Percentiles rank a stretch among this genome's conserved stretches.
phyloP scores from a whole-genome alignment of 2,329 filamentous ascomycete genomes.

The Exophiala calicioides region DNA sequence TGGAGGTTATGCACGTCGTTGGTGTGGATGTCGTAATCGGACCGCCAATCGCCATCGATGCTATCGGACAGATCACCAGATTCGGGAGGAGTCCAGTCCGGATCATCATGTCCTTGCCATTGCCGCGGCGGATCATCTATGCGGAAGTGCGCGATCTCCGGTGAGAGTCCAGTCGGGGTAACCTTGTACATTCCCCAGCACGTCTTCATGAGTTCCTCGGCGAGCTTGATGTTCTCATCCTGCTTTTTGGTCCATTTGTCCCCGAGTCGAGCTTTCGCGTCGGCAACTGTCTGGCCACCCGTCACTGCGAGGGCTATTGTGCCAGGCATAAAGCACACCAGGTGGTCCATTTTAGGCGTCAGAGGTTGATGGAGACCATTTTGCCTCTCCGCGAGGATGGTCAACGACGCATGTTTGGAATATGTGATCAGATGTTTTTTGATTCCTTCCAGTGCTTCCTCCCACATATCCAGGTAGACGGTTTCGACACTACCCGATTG shows the following conservation, averaged over 20 bases:
- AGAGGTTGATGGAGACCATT: constrained; percentile 66
- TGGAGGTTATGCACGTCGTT: constrained; percentile 92
- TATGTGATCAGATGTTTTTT: constrained; percentile 93
- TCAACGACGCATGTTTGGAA: constrained; percentile 74
- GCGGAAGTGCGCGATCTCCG: constrained; percentile 91
- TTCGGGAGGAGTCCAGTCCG: constrained; percentile 56
- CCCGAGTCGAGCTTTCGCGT: constrained; percentile 60
- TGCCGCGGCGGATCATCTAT: constrained; percentile 66
- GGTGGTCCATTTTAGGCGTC: constrained; percentile 93
- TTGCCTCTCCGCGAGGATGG: constrained; percentile 86
- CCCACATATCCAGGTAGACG: constrained; percentile 90
- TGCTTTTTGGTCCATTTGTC: constrained; percentile 70
- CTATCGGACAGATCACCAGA: constrained; percentile 42
- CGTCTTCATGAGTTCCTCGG: constrained; percentile 88
- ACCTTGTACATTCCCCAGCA: constrained; percentile 97
- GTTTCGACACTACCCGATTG: constrained; percentile 86
- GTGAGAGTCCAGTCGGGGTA: constrained; percentile 86
- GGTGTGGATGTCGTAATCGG: constrained; percentile 77
- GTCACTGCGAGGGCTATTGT: constrained; percentile 90
- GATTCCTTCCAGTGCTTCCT: constrained; percentile 78
- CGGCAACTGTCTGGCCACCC: constrained; percentile 70
- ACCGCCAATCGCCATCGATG: constrained; percentile 65
- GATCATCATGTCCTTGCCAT: constrained; percentile 26
- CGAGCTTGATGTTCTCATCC: constrained; percentile 83
- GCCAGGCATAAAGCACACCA: constrained; percentile 96